A percentile compares a stretch with the other conserved stretches of the same genome.
phyloP scores from a whole-genome alignment of 2,329 filamentous ascomycete species.

The Trichoderma aggressivum region DNA sequence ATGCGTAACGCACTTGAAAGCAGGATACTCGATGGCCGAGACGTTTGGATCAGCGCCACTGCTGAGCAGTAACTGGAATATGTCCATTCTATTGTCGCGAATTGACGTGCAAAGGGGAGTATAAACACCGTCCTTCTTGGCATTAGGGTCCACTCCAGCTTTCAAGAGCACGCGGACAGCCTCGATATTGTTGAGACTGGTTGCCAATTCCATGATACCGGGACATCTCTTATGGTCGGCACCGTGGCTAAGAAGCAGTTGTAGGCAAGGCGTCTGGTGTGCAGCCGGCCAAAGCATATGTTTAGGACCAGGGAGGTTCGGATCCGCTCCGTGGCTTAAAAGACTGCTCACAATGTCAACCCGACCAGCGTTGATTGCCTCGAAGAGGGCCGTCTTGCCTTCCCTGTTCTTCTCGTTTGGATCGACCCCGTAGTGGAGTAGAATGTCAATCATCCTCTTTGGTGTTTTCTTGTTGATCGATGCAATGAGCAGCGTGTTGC shows the following conservation, averaged over 20 bases:
- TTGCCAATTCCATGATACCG: conserved; percentile 62
- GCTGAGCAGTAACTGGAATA: conserved; percentile 56
- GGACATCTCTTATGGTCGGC: conserved; percentile 59
- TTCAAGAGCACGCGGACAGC: conserved; percentile 56
- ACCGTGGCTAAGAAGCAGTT: conserved; percentile 56
- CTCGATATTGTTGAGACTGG: conserved; percentile 61
- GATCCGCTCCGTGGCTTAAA: conserved; percentile 57
- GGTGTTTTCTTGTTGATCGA: conserved; percentile 59
- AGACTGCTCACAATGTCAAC: conserved; percentile 52
- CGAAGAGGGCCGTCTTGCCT: conserved; percentile 62
- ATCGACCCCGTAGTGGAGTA: conserved; percentile 58
- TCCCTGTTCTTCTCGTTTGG: conserved; percentile 57
- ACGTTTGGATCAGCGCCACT: conserved; percentile 62
- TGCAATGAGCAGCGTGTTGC: conserved; percentile 59
- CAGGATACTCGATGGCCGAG: conserved; percentile 60
- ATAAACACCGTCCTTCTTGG: conserved; percentile 63
- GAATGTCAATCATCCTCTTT: conserved; percentile 52
- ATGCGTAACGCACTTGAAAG: conserved; percentile 67
- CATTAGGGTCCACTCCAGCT: conserved; percentile 58
- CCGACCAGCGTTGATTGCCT: conserved; percentile 55
- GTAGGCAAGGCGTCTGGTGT: conserved; percentile 55
- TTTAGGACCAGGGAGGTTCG: conserved; percentile 66
- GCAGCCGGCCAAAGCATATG: conserved; percentile 65
- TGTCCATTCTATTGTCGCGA: conserved; percentile 60
- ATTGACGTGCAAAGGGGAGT: conserved; percentile 67